Conservation (phyloP, 768 basidiomycete genomes). For the Kwoniella sp. region DNA sequence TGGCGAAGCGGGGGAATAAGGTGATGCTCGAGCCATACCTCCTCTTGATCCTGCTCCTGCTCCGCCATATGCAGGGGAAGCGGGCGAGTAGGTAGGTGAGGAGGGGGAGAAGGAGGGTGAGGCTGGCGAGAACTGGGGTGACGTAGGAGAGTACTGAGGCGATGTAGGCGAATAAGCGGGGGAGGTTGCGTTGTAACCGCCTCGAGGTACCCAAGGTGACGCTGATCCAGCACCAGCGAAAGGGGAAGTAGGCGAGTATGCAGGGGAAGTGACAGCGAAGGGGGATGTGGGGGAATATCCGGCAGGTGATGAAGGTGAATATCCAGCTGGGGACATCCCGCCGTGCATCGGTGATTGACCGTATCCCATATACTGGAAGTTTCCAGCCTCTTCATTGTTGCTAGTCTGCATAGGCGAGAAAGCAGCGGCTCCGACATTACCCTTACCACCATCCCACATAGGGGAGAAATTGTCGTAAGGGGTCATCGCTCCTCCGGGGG, state of each 20-base stretch:
- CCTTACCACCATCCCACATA: conserved; percentile 69
- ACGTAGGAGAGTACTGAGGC: conserved; percentile 51
- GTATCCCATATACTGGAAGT: conserved; percentile 70
- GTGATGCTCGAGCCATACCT: conserved; percentile 29
- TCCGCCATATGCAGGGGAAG: conserved; percentile 53
- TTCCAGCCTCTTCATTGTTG: conserved; percentile 77
- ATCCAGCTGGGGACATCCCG: conserved; percentile 55
- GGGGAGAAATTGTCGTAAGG: conserved; percentile 93
- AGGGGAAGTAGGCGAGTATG: conserved; percentile 86
- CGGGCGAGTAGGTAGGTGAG: conserved; percentile 55
- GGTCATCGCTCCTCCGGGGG: conserved; percentile 66
- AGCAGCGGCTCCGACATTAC: conserved; percentile 80
- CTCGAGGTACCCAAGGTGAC: conserved; percentile 83
- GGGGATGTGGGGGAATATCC: conserved; percentile 75
- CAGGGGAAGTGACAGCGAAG: conserved; percentile 54
- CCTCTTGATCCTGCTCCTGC: conserved; percentile 13
- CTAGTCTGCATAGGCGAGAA: conserved; percentile 94
- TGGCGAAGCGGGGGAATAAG: conserved; percentile 45
- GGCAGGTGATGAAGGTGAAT: conserved; percentile 51
- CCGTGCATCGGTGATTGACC: conserved; percentile 84
- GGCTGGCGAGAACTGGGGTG: conserved; percentile 51
- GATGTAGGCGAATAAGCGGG: conserved; percentile 53
- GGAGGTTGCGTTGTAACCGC: conserved; percentile 59
- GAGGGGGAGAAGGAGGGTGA: conserved; percentile 51
- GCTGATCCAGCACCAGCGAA: conserved; percentile 79